Evolutionary conservation across 169 alveolate genomes (phyloP), one percentile per base, ranked within the genome.

Genomic region (Plasmodium gonderi): DNA sequence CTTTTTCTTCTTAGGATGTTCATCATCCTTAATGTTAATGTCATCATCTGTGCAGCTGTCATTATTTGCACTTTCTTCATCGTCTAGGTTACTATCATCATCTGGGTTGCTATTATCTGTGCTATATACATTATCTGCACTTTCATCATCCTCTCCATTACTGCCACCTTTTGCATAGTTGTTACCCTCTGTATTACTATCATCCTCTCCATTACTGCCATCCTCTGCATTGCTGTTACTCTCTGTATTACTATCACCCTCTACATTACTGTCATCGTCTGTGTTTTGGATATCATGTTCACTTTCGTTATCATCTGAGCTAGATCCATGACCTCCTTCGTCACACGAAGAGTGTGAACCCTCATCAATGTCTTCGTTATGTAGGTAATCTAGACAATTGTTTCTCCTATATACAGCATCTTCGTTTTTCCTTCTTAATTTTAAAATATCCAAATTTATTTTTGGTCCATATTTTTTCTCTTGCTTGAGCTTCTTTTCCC

Each of bases 401-500:
- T 91, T 60, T 65, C 87, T 67, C 85, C 94, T 49, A 79, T 79
- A 49, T 38, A 79, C 45, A 29, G 92, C 79, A 17, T 75, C 77
- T 47, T 29, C 82, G 23, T 77, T 45, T 23, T 76, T 85, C 60
- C 75, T 33, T 45, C 38, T 54, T 23, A 4, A 12, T 40, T 40
- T 72, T 40, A 69, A 65, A 23, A 44, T 60, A 54, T 74, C 68
- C 26, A 44, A 38, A 45, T 40, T 54, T n/a, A 67, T 76, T 45
- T 95, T n/a, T 2, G 99, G 99, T 0, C 99, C 99, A 83, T 97
- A 92, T 45, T 95, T 68, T 47, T 95, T 81, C 83, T 99, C 99
- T 76, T 96, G 95, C 11, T 97, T 98, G 96, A 98, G 96, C 74
- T 98, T 96, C 92, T 98, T 95, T 75, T 96, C 95, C 7, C 99